These are phyloP conservation scores for Lagenidium sp. DNA, from an alignment of 352 stramenopile species.

Conservation along the genomic window DNA sequence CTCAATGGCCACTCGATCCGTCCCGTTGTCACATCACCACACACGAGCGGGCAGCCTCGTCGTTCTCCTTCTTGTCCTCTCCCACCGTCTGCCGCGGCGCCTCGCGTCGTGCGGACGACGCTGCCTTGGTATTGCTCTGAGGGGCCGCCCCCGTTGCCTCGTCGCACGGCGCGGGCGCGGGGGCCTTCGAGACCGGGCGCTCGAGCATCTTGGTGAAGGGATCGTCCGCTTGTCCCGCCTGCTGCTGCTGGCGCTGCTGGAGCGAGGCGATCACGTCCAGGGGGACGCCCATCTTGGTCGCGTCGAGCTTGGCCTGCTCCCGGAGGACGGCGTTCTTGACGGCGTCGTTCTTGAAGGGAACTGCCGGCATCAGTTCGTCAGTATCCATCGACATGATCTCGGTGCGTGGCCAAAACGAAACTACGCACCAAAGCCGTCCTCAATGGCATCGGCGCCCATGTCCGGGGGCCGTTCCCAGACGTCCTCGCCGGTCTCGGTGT, in stretches of 20 bases:
- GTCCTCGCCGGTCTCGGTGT: slow-evolving; percentile 74
- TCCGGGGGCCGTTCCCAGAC: slow-evolving; percentile 65
- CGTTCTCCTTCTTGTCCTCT: background rate
- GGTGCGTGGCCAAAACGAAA: too few relatives aligned
- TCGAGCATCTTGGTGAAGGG: slow-evolving; percentile 15
- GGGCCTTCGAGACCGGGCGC: slow-evolving; percentile 1
- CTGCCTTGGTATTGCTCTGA: background rate
- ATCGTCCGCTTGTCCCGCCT: slow-evolving; percentile 17
- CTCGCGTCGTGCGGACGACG: background rate
- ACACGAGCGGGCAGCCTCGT: background rate
- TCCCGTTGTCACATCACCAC: background rate
- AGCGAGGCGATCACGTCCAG: slow-evolving; percentile 39
- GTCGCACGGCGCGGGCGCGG: too few relatives aligned
- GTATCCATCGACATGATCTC: background rate
- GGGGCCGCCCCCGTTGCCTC: too few relatives aligned
- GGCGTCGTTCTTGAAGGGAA: slow-evolving; percentile 77
- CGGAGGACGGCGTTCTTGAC: slow-evolving; percentile 72
- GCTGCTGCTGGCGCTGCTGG: slow-evolving; percentile 25
- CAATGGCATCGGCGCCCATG: slow-evolving; percentile 44
- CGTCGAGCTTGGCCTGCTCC: slow-evolving; percentile 69
- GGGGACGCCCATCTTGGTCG: slow-evolving; percentile 54
- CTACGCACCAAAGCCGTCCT: slow-evolving; percentile 48
- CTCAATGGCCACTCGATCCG: too few relatives aligned
- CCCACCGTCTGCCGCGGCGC: background rate
- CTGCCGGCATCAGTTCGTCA: slow-evolving; percentile 15